phyloP scores from a whole-genome alignment of 108 stramenopile genomes.

The Nitzschia palea region DNA sequence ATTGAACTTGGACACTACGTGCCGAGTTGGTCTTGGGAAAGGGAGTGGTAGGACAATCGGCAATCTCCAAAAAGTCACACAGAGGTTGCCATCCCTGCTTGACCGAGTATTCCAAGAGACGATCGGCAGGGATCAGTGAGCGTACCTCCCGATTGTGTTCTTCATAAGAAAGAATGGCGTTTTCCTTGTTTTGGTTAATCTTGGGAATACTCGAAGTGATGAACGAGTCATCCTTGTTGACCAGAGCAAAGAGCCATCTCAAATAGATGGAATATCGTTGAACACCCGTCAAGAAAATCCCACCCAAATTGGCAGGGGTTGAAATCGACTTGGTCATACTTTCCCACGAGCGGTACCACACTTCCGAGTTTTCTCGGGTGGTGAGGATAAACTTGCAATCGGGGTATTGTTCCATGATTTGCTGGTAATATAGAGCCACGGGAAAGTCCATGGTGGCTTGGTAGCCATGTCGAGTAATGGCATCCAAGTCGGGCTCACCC shows the following conservation, averaged over 20 bases:
- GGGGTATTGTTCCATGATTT: slow-evolving; percentile 63
- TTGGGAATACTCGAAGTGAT: slow-evolving; percentile 50
- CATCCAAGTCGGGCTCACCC: slow-evolving; percentile 57
- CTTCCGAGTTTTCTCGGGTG: slow-evolving; percentile 63
- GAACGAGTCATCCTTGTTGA: slow-evolving; percentile 64
- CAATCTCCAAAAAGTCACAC: slow-evolving; percentile 68
- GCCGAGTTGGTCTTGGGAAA: slow-evolving; percentile 79
- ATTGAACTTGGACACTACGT: slow-evolving; percentile 60
- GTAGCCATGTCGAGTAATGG: slow-evolving; percentile 50
- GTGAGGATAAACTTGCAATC: slow-evolving; percentile 83
- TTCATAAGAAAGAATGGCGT: slow-evolving; percentile 64
- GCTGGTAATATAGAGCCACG: slow-evolving; percentile 68
- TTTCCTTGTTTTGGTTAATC: slow-evolving; percentile 57
- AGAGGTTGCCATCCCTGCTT: slow-evolving; percentile 79
- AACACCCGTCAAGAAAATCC: slow-evolving; percentile 46
- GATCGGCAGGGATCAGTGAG: slow-evolving; percentile 54
- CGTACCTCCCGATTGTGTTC: slow-evolving; percentile 63
- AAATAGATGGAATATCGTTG: slow-evolving; percentile 59
- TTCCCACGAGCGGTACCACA: slow-evolving; percentile 80
- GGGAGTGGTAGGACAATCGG: slow-evolving; percentile 58
- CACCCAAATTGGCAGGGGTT: slow-evolving; percentile 50
- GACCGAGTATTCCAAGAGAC: slow-evolving; percentile 72
- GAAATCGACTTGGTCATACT: slow-evolving; percentile 61
- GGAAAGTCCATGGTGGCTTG: slow-evolving; percentile 77
- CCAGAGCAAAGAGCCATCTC: slow-evolving; percentile 74